phyloP scores from a whole-genome alignment of 1,139 yeast species.

The Protomyces lactucae-debilis region DNA sequence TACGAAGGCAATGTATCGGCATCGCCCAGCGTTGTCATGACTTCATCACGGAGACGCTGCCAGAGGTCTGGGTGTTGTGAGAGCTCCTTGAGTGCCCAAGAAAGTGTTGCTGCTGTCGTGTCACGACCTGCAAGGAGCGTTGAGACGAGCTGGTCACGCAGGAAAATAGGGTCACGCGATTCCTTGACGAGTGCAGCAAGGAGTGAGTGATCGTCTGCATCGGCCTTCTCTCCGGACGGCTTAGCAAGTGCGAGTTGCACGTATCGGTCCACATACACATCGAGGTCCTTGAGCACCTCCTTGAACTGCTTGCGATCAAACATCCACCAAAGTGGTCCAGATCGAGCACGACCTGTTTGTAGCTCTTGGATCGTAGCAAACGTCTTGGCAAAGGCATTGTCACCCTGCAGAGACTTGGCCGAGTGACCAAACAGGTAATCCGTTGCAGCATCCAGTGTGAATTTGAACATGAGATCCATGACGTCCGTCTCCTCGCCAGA shows the following conservation, averaged over 20 bases:
- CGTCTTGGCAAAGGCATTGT: slow-evolving; percentile 4
- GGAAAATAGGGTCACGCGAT: slow-evolving; percentile 35
- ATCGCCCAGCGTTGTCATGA: slow-evolving; percentile 33
- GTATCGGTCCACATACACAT: slow-evolving; percentile 11
- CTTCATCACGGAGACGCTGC: slow-evolving; percentile 43
- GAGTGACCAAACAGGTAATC: slow-evolving; percentile 16
- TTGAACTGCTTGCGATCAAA: slow-evolving; percentile 31
- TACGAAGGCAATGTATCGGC: slow-evolving; percentile 13
- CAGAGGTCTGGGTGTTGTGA: slow-evolving; percentile 46
- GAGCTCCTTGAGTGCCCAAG: slow-evolving; percentile 48
- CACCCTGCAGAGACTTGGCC: slow-evolving; percentile 12
- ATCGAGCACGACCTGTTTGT: slow-evolving; percentile 11
- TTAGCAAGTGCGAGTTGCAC: slow-evolving; percentile 12
- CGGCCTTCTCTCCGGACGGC: not conserved
- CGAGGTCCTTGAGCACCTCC: not conserved
- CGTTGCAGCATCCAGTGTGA: slow-evolving; percentile 47
- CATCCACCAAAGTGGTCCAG: slow-evolving; percentile 7
- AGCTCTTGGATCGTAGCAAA: slow-evolving; percentile 19
- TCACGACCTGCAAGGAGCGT: slow-evolving; percentile 39
- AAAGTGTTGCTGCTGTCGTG: slow-evolving; percentile 32
- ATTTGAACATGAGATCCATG: slow-evolving; percentile 49
- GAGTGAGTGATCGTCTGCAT: slow-evolving; percentile 13
- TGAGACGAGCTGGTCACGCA: slow-evolving; percentile 52
- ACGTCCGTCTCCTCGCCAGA: slow-evolving; percentile 44
- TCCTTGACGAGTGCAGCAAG: slow-evolving; percentile 15